phyloP scores from a whole-genome alignment of 495 filamentous ascomycete species.

The Aspergillus egyptiacus region DNA sequence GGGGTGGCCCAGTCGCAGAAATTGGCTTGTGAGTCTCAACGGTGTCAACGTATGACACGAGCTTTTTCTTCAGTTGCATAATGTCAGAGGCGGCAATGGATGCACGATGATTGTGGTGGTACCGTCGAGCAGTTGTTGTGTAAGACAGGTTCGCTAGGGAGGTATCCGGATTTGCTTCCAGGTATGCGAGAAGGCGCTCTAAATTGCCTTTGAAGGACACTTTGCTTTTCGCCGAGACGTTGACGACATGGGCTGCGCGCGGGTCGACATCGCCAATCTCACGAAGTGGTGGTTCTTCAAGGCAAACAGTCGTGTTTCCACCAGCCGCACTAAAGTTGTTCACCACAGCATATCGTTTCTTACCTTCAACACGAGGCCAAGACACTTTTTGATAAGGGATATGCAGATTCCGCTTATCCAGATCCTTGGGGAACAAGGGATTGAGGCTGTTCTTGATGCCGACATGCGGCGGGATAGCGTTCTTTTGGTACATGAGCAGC shows the following conservation, averaged over 20 bases:
- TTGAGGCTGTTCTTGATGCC: constrained; percentile 45
- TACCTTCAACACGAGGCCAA: constrained; percentile 18
- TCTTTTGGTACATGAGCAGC: constrained; percentile 28
- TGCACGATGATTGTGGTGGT: neutral
- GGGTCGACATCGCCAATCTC: constrained; percentile 4
- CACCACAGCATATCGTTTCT: constrained; percentile 19
- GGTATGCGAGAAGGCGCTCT: constrained; percentile 29
- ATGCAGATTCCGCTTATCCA: constrained; percentile 25
- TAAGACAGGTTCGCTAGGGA: constrained; percentile 1
- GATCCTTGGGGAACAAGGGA: constrained; percentile 18
- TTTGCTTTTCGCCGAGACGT: constrained; percentile 22
- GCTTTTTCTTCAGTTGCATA: neutral
- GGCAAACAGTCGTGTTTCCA: constrained; percentile 28
- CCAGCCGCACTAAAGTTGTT: constrained; percentile 38
- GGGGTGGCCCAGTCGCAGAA: constrained; percentile 1
- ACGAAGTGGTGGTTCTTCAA: constrained; percentile 21
- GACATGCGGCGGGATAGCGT: constrained; percentile 31
- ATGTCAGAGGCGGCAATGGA: neutral
- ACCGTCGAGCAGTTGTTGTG: constrained; percentile 3
- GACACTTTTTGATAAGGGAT: constrained; percentile 27
- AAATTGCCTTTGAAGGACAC: constrained; percentile 29
- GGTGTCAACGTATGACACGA: neutral
- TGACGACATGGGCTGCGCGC: constrained; percentile 20
- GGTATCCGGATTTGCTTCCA: constrained; percentile 28
- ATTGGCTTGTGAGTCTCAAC: constrained; percentile 2